Base-by-base conservation (phyloP, 2,329 filamentous ascomycete species). In the Exophiala sp. region DNA sequence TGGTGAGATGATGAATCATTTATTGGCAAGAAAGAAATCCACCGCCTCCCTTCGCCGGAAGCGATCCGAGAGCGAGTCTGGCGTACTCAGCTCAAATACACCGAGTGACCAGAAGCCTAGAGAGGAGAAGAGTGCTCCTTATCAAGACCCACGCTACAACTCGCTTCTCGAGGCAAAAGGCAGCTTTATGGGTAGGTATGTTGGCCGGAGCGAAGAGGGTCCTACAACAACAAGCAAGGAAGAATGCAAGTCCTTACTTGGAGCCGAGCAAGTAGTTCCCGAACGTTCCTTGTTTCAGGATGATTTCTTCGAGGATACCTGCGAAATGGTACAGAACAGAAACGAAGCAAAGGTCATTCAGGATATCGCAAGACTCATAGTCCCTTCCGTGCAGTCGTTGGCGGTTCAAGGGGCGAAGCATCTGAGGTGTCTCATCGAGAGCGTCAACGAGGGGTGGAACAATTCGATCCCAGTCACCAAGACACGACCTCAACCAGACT, bases 401-500 rank as follows among this genome's bases (percentile, higher is more conserved):
- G 55, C 58, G 14, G 58, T 43, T 5, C 50, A 44, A 44, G 62
- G 64, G 19, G 57, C 54, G 9, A 58, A 48, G 32, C 37, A 63
- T 43, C 56, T 67, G 9, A 47, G 60, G 13, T 11, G 14, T 46
- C 53, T 70, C 2, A 57, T 63, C 43, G 66, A 70, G 52, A 64
- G 62, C 52, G 60, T 64, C 46, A 66, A 65, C 50, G 58, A 66
- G 56, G 51, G 56, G 47, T 68, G 65, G 65, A 62, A 55, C 46
- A 63, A 61, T 40, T 57, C 52, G 13, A 60, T 65, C 14, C 61
- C 63, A 29, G 18, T 67, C 1, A 53, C 55, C 18, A 57, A 55
- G 30, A 42, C 64, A 32, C 59, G 59, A 46, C 67, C 64, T 38
- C 64, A 70, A 58, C 69, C 66, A 8, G 64, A 70, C 52, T 70